A percentile compares a stretch with the other conserved stretches of the same genome.
phyloP scores from a whole-genome alignment of 768 basidiomycete genomes.

The Leccinellum albellum region DNA sequence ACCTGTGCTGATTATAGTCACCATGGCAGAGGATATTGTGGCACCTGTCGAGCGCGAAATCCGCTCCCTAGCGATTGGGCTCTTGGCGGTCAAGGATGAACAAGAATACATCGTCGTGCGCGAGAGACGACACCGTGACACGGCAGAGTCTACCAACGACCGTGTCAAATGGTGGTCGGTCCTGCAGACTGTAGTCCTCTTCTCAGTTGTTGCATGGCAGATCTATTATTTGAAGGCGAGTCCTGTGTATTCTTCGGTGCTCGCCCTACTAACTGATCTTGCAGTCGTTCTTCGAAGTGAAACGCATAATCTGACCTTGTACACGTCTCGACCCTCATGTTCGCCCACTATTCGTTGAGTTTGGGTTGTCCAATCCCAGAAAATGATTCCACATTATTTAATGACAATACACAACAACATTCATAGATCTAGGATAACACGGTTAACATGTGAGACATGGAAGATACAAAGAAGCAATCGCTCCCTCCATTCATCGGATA shows the following conservation, averaged over 20 bases:
- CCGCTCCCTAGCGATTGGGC: conserved; percentile 71
- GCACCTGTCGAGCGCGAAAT: conserved; percentile 98
- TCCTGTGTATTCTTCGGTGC: background rate
- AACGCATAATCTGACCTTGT: conserved; percentile 68
- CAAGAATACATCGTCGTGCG: conserved; percentile 98
- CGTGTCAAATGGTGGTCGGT: conserved; percentile 99
- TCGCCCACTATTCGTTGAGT: background rate
- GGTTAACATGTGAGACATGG: conserved; percentile 19
- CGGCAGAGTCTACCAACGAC: conserved; percentile 88
- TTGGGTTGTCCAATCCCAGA: background rate
- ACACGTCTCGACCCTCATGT: background rate
- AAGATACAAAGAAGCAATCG: conserved; percentile 1
- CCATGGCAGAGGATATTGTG: conserved; percentile 57
- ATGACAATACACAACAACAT: conserved; percentile 21
- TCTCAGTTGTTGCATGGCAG: conserved; percentile 94
- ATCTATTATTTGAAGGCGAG: conserved; percentile 91
- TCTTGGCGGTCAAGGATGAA: conserved; percentile 93
- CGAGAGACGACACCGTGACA: conserved; percentile 90
- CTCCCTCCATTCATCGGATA: conserved; percentile 6
- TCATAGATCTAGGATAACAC: conserved; percentile 27
- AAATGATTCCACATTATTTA: conserved; percentile 10
- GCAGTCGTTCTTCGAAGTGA: conserved; percentile 88
- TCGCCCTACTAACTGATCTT: conserved; percentile 2
- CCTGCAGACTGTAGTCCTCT: conserved; percentile 80
- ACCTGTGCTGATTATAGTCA: conserved; percentile 1